Percentiles rank a stretch among this genome's conserved stretches.
Conservation (phyloP, 176 grass and related monocot species). For the Coix lacrymajobi region DNA sequence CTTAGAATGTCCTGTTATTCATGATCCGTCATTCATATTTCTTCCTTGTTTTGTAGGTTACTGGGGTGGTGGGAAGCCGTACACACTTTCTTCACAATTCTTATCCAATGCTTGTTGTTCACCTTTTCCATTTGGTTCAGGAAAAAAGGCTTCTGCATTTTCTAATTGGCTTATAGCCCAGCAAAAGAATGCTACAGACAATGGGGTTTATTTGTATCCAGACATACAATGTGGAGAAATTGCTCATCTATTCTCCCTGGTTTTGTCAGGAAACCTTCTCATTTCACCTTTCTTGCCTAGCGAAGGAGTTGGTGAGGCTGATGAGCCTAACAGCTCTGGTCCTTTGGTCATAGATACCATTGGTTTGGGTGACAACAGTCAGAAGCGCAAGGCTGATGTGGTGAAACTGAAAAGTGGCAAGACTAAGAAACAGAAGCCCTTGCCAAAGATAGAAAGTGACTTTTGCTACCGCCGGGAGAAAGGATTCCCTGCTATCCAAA, state of each 20-base stretch:
- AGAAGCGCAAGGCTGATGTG: conserved; percentile 54
- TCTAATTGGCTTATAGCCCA: conserved; percentile 59
- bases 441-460: conserved; percentile 47
- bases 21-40: conserved; percentile 10
- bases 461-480: conserved; percentile 75
- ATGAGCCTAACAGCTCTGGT: conserved; percentile 51
- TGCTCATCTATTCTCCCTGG: conserved; percentile 61
- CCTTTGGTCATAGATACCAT: conserved; percentile 14
- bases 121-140: conserved; percentile 83
- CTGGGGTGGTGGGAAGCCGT: conserved; percentile 71
- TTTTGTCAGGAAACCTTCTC: conserved; percentile 51
- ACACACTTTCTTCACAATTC: conserved; percentile 71
- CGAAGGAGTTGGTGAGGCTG: conserved; percentile 84
- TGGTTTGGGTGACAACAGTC: conserved; percentile 9
- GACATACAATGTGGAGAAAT: conserved; percentile 91
- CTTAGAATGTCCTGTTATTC: conserved; percentile 2
- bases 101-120: conserved; percentile 70
- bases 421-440: conserved; percentile 66
- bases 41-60: conserved; percentile 46
- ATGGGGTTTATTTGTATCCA: conserved; percentile 51
- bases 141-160: conserved; percentile 65
- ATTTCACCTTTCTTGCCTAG: conserved; percentile 66
- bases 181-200: conserved; percentile 39
- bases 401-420: conserved; percentile 38
- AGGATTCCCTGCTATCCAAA: conserved; percentile 83